A percentile compares a stretch with the other conserved stretches of the same genome.
These are phyloP conservation scores for Candida peoriensis DNA, from an alignment of 805 yeast genomes.

Conservation along the genomic window DNA sequence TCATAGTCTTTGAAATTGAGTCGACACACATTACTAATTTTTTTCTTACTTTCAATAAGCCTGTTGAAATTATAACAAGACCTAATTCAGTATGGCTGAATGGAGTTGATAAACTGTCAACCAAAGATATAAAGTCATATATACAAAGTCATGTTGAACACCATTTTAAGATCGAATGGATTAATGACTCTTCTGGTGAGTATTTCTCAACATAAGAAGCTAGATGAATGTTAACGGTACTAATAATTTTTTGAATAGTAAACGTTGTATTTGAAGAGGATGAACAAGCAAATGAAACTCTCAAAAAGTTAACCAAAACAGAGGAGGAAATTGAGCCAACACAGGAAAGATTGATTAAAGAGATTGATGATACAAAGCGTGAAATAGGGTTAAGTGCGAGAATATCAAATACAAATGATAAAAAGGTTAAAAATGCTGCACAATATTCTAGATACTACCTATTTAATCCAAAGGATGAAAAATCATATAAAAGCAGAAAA, in stretches of 20 bases:
- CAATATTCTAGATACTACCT: conserved; percentile 23
- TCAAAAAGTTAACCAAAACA: conserved; percentile 10
- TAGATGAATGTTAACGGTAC: not conserved
- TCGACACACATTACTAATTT: not conserved
- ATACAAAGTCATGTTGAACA: conserved; percentile 13
- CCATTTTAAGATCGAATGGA: conserved; percentile 23
- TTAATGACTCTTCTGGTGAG: conserved; percentile 22
- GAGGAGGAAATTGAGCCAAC: conserved; percentile 2
- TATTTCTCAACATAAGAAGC: not conserved
- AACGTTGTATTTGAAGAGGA: conserved; percentile 22
- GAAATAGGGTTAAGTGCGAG: conserved; percentile 16
- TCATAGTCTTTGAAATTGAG: not conserved
- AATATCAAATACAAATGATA: conserved; percentile 18
- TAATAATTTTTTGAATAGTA: conserved; percentile 10
- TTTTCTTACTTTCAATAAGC: too few relatives aligned
- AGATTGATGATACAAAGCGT: conserved; percentile 7
- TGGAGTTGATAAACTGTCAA: conserved; percentile 25
- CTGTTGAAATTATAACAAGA: conserved; percentile 14
- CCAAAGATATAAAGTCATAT: conserved; percentile 17
- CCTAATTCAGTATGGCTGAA: conserved; percentile 17
- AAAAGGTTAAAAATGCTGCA: conserved; percentile 23
- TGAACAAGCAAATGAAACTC: conserved; percentile 12
- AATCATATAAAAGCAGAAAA: conserved; percentile 1
- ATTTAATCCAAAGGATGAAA: conserved; percentile 20
- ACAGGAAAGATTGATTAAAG: conserved; percentile 9